Percentiles rank a stretch among this genome's conserved stretches.
Evolutionary conservation across 164 flowering plant species (phyloP).

Genomic region (Nelumbo lutea): DNA sequence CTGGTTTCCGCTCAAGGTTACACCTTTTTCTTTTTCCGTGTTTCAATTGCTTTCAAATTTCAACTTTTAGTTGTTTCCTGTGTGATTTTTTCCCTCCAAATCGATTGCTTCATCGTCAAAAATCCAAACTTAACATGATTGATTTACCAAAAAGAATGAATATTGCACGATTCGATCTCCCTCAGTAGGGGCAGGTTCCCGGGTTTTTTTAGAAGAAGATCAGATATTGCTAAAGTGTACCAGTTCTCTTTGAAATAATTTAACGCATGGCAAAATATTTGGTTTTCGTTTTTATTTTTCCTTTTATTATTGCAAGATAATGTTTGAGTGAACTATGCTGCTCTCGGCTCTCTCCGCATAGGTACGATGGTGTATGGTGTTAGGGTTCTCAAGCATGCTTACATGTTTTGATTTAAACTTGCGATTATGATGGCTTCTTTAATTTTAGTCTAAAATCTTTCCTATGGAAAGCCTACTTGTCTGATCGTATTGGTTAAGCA

Average conservation of each 20-base stretch:
- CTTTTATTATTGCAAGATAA: neutral
- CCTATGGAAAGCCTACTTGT: neutral
- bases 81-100: neutral
- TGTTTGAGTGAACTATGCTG: neutral
- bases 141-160: too few species aligned
- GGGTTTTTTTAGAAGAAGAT: too few species aligned
- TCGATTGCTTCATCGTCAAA: neutral
- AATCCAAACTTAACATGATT: too few species aligned
- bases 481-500: neutral
- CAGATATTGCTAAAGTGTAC: too few species aligned
- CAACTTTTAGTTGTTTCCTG: neutral
- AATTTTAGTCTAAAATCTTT: neutral
- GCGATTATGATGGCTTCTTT: neutral
- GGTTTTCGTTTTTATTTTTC: too few species aligned
- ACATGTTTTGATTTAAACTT: neutral
- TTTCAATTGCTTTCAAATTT: neutral
- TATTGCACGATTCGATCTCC: too few species aligned
- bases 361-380: neutral
- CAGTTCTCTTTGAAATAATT: too few species aligned
- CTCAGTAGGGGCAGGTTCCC: too few species aligned
- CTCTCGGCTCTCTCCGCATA: neutral
- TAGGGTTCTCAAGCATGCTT: neutral
- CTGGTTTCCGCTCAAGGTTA: slow-evolving; percentile 63
- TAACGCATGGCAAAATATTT: too few species aligned
- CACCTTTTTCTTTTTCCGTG: neutral